A percentile compares a stretch with the other conserved stretches of the same genome.
phyloP scores from a whole-genome alignment of 345 rosid genomes.

The Salix viminalis region DNA sequence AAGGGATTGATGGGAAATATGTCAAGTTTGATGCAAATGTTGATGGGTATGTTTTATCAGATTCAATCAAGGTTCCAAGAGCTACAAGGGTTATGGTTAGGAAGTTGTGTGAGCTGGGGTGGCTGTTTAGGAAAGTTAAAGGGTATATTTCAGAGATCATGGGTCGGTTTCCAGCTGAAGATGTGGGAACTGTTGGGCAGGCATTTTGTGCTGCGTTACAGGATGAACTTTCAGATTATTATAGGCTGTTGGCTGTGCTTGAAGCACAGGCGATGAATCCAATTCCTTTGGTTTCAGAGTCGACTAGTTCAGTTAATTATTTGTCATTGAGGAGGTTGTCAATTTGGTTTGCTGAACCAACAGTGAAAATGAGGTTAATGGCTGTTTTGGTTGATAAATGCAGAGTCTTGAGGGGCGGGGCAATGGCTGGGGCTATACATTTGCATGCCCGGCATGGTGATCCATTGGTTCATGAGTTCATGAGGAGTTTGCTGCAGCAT shows the following conservation, averaged over 20 bases:
- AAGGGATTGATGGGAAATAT: conserved; percentile 89
- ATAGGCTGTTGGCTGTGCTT: conserved; percentile 83
- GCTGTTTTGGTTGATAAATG: conserved; percentile 95
- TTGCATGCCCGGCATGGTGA: conserved; percentile 95
- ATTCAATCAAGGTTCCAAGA: conserved; percentile 59
- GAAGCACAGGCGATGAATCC: conserved; percentile 91
- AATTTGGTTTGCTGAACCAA: conserved; percentile 90
- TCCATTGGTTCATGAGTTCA: conserved; percentile 79
- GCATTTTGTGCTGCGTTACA: conserved; percentile 96
- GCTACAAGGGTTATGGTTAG: conserved; percentile 65
- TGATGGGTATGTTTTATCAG: conserved; percentile 69
- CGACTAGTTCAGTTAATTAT: conserved; percentile 59
- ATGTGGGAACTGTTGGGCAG: conserved; percentile 88
- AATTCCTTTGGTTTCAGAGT: conserved; percentile 77
- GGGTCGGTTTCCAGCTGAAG: conserved; percentile 76
- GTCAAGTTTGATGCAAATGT: conserved; percentile 56
- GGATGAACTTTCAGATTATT: conserved; percentile 79
- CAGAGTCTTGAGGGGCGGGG: conserved; percentile 83
- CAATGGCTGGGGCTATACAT: conserved; percentile 97
- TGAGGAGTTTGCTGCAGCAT: conserved; percentile 72
- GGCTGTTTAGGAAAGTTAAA: conserved; percentile 90
- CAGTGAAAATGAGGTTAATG: conserved; percentile 97
- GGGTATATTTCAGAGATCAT: conserved; percentile 67
- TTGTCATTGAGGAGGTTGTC: conserved; percentile 81
- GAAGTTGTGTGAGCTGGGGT: conserved; percentile 89